Evolutionary conservation across 305 asterid species (phyloP).

Genomic region (Solanum chacoense): DNA sequence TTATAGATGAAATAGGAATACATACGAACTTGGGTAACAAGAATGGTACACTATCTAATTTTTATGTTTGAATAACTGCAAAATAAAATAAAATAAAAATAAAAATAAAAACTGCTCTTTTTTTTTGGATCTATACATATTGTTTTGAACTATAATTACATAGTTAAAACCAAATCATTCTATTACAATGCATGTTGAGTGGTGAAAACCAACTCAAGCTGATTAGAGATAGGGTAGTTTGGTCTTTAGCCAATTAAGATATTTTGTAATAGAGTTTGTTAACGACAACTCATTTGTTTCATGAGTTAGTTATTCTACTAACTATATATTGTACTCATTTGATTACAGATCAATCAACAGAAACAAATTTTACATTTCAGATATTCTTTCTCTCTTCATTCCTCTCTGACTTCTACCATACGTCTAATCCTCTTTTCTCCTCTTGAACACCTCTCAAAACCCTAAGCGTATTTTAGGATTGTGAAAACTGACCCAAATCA

Average conservation of each 20-base stretch:
- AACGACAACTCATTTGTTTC: accelerated
- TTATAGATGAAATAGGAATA: background rate
- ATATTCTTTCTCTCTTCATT: background rate
- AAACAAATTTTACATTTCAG: background rate
- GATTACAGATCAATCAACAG: too few relatives aligned
- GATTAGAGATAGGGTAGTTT: background rate
- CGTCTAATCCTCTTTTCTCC: background rate
- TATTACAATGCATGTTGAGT: background rate
- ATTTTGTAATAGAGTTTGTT: background rate
- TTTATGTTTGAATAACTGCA: background rate
- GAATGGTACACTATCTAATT: background rate
- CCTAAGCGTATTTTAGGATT: too few relatives aligned
- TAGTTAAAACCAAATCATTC: background rate
- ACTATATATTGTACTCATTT: too few relatives aligned
- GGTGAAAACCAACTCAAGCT: background rate
- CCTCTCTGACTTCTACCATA: background rate
- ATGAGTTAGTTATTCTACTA: background rate
- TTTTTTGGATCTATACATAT: background rate
- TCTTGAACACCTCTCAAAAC: too few relatives aligned
- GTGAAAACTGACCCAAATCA: too few relatives aligned
- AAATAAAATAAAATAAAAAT: too few relatives aligned
- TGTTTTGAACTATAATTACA: background rate
- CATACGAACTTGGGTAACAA: background rate
- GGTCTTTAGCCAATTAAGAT: background rate
- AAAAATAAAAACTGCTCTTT: too few relatives aligned